These are phyloP conservation scores for Penicillium samsonianum DNA, from an alignment of 495 filamentous ascomycete genomes.

Conservation along the genomic window DNA sequence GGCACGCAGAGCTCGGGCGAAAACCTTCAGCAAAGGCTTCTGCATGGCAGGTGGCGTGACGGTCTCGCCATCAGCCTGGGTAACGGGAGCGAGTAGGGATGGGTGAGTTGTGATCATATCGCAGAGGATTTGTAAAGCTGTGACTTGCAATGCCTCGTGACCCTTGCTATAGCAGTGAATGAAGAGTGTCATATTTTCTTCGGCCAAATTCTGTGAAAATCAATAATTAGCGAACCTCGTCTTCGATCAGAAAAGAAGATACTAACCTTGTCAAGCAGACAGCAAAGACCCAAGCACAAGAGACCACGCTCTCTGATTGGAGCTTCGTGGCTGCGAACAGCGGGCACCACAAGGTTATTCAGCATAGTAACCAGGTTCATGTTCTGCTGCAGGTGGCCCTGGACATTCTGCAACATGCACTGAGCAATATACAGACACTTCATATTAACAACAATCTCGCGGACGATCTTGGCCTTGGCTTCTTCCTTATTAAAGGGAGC, in stretches of 20 bases:
- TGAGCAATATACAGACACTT: slow-evolving; percentile 97
- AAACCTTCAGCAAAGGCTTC: slow-evolving; percentile 72
- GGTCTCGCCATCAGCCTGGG: slow-evolving; percentile 44
- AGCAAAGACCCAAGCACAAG: slow-evolving; percentile 85
- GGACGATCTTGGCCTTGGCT: slow-evolving; percentile 76
- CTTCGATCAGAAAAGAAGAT: neutral
- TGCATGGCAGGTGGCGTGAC: slow-evolving; percentile 46
- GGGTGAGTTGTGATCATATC: slow-evolving; percentile 91
- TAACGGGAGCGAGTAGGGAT: slow-evolving; percentile 59
- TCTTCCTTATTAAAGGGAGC: slow-evolving; percentile 64
- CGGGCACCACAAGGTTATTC: slow-evolving; percentile 94
- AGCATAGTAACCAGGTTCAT: slow-evolving; percentile 88
- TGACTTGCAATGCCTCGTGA: slow-evolving; percentile 83
- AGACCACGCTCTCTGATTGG: slow-evolving; percentile 89
- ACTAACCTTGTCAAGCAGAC: slow-evolving; percentile 78
- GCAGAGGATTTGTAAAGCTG: slow-evolving; percentile 86
- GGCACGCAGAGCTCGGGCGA: slow-evolving; percentile 71
- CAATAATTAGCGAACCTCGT: slow-evolving; percentile 15
- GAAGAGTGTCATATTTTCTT: slow-evolving; percentile 91
- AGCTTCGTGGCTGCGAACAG: slow-evolving; percentile 88
- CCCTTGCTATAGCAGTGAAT: slow-evolving; percentile 95
- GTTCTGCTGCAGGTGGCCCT: slow-evolving; percentile 81
- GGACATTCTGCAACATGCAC: slow-evolving; percentile 92
- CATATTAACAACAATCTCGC: slow-evolving; percentile 94
- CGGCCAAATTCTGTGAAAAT: slow-evolving; percentile 65